Evolutionary conservation across 208 protist genomes (phyloP).

Genomic region (Tetramitus jugosus): DNA sequence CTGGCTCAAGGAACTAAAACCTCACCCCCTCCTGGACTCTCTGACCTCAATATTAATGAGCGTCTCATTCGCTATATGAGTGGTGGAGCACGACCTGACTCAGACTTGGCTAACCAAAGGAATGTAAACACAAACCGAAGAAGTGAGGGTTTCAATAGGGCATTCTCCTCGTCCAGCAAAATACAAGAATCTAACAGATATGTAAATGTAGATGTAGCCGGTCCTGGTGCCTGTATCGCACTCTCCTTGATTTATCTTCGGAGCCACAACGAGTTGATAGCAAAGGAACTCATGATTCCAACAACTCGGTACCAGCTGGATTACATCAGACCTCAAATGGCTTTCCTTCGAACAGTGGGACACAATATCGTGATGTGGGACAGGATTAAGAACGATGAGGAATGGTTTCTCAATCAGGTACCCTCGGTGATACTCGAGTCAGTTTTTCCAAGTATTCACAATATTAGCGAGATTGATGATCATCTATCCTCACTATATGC

Average conservation of each 20-base stretch:
- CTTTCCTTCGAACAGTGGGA: constrained; percentile 46
- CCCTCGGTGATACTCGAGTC: constrained; percentile 28
- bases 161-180: background rate
- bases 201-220: constrained; percentile 54
- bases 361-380: constrained; percentile 45
- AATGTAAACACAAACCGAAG: background rate
- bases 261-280: constrained; percentile 46
- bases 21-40: constrained; percentile 21
- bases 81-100: constrained; percentile 13
- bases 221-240: constrained; percentile 55
- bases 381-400: constrained; percentile 31
- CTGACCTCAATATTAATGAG: constrained; percentile 46
- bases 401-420: constrained; percentile 40
- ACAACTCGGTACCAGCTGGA: constrained; percentile 47
- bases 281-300: constrained; percentile 46
- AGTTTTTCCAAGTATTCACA: background rate
- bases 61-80: constrained; percentile 41
- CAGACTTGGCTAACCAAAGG: background rate
- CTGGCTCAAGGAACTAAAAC: constrained; percentile 36
- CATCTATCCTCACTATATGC: constrained; percentile 28
- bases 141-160: too few relatives aligned
- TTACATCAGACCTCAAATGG: constrained; percentile 52
- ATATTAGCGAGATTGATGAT: background rate
- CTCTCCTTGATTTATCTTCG: constrained; percentile 57
- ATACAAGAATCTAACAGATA: constrained; percentile 16